Evolutionary conservation across 129 eudicot genomes (phyloP).

Genomic region (Deinandra increscens): DNA sequence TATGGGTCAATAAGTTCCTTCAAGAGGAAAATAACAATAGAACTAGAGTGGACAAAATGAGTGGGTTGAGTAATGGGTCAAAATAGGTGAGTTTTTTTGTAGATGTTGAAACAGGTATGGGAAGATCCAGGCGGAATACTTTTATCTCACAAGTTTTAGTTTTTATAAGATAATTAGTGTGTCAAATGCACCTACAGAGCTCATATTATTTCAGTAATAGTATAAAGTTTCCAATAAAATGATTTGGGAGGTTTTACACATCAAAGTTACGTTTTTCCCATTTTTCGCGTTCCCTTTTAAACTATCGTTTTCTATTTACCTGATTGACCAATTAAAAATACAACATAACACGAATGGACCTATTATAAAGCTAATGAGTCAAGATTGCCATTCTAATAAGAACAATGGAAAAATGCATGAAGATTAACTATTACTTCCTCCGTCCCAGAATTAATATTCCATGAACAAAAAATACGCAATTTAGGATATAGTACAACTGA

Average conservation of each 20-base stretch:
- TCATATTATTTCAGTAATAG: background rate
- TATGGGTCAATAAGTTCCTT: background rate
- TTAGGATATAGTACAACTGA: background rate
- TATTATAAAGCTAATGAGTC: background rate
- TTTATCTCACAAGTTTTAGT: background rate
- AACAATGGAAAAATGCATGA: constrained; percentile 4
- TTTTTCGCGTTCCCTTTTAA: background rate
- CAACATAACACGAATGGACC: background rate
- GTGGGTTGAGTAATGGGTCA: background rate
- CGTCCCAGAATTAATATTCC: background rate
- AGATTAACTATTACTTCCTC: background rate
- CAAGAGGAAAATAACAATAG: background rate
- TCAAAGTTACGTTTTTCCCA: background rate
- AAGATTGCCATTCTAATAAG: background rate
- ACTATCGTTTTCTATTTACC: background rate
- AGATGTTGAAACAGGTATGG: background rate
- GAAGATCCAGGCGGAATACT: background rate
- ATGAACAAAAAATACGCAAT: background rate
- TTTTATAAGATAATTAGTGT: background rate
- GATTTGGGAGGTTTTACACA: background rate
- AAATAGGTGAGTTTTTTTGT: background rate
- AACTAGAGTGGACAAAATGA: background rate
- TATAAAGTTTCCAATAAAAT: background rate
- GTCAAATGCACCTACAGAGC: background rate
- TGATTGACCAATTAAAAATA: background rate